Conservation (phyloP, 2,329 filamentous ascomycete genomes). For the Xylariaceae sp. region DNA sequence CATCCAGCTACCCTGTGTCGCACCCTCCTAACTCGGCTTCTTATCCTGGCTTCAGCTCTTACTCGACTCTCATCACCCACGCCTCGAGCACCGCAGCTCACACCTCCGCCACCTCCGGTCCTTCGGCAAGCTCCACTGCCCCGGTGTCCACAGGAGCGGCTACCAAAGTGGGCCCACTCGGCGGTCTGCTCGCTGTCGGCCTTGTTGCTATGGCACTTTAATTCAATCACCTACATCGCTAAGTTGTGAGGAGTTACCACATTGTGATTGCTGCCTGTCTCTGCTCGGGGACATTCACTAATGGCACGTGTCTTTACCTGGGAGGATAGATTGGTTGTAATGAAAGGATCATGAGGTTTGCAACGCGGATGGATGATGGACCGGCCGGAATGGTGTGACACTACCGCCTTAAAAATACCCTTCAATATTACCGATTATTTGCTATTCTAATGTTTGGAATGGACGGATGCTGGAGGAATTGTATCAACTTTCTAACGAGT, state of each 20-base stretch:
- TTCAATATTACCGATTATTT: no score
- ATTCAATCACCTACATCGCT: not conserved
- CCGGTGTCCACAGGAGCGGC: conserved; percentile 13
- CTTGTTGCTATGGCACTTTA: conserved; percentile 14
- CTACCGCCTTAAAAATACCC: no score
- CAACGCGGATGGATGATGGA: no score
- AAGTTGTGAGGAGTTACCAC: not conserved
- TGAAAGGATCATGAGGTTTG: no score
- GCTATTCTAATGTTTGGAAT: no score
- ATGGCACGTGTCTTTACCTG: not conserved
- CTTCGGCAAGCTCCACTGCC: conserved; percentile 1
- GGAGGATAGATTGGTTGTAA: no score
- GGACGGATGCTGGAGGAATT: no score
- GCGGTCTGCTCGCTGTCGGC: conserved; percentile 12
- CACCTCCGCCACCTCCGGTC: not conserved
- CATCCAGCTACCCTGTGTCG: not conserved
- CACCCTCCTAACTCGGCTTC: conserved; percentile 1
- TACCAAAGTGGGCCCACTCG: conserved; percentile 12
- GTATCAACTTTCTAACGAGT: not conserved
- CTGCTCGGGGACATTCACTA: not conserved
- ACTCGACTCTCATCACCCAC: conserved; percentile 8
- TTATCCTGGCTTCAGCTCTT: not conserved
- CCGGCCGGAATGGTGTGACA: no score
- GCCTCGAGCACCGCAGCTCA: conserved; percentile 1
- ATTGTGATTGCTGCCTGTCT: not conserved